These are phyloP conservation scores for Boletus vinaceobasis DNA, from an alignment of 768 basidiomycete species.

Conservation along the genomic window DNA sequence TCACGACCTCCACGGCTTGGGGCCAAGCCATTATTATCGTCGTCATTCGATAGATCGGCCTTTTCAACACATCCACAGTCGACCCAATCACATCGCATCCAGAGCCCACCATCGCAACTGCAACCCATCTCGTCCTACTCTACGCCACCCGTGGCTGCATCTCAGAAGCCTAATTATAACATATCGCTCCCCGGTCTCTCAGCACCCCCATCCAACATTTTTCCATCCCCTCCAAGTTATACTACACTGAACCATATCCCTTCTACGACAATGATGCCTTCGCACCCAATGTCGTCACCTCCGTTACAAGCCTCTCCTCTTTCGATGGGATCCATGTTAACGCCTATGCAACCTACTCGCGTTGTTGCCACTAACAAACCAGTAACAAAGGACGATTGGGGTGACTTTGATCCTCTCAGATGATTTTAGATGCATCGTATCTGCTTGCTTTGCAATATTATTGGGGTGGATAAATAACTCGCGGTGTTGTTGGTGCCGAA, in stretches of 20 bases:
- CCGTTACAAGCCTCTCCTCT: slow-evolving; percentile 29
- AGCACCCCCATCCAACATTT: slow-evolving; percentile 15
- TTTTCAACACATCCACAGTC: slow-evolving; percentile 27
- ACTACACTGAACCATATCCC: slow-evolving; percentile 14
- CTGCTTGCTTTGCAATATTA: not conserved
- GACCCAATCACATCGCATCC: slow-evolving; percentile 16
- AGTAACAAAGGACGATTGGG: slow-evolving; percentile 66
- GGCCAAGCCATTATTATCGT: slow-evolving; percentile 34
- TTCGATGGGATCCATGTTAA: slow-evolving; percentile 51
- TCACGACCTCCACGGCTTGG: slow-evolving; percentile 40
- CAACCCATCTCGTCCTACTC: slow-evolving; percentile 14
- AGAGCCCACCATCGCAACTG: slow-evolving; percentile 21
- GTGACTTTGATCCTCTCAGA: slow-evolving; percentile 71
- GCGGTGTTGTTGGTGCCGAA: not conserved
- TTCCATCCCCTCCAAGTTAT: slow-evolving; percentile 13
- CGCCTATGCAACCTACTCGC: slow-evolving; percentile 55
- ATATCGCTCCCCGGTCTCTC: slow-evolving; percentile 39
- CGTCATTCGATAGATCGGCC: slow-evolving; percentile 32
- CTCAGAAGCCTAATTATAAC: slow-evolving; percentile 57
- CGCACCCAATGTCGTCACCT: slow-evolving; percentile 28
- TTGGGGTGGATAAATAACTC: not conserved
- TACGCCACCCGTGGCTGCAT: slow-evolving; percentile 5
- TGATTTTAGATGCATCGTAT: slow-evolving; percentile 15
- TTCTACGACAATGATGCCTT: slow-evolving; percentile 17
- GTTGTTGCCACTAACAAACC: slow-evolving; percentile 40